phyloP scores from a whole-genome alignment of 768 basidiomycete species.

The Arthromyces matolae region DNA sequence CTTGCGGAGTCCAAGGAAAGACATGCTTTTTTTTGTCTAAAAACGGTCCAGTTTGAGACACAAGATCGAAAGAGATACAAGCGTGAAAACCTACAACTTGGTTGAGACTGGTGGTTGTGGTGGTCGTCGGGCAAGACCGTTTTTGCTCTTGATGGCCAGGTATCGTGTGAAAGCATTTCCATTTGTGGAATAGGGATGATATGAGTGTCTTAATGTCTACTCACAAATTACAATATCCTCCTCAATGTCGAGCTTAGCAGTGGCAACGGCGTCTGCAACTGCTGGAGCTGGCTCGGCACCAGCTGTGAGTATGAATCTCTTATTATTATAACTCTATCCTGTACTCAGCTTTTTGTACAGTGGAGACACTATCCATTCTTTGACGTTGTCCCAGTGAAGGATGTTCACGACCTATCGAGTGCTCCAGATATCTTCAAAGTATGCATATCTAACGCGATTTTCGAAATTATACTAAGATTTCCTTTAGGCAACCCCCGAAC shows the following conservation, averaged over 20 bases:
- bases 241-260: conserved; percentile 22
- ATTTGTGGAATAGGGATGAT: conserved; percentile 18
- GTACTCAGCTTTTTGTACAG: conserved; percentile 32
- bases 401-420: conserved; percentile 69
- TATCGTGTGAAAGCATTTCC: conserved; percentile 30
- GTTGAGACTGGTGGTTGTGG: conserved; percentile 23
- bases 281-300: conserved; percentile 25
- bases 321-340: not conserved
- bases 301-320: conserved; percentile 25
- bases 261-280: conserved; percentile 24
- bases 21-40: conserved; percentile 44
- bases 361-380: conserved; percentile 94
- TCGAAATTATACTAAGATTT: not conserved
- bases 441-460: not conserved
- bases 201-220: too few relatives aligned
- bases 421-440: conserved; percentile 81
- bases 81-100: conserved; percentile 5
- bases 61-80: not conserved
- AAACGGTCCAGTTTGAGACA: not conserved
- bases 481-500: conserved; percentile 62
- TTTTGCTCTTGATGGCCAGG: conserved; percentile 26
- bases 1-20: conserved; percentile 77
- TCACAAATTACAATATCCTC: not conserved
- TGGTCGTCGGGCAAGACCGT: conserved; percentile 39
- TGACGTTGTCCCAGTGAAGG: conserved; percentile 71